Percentiles rank a stretch among this genome's conserved stretches.
These are phyloP conservation scores for Raphidocelis subcapitata DNA, from an alignment of 139 green algal species.

Conservation along the genomic window DNA sequence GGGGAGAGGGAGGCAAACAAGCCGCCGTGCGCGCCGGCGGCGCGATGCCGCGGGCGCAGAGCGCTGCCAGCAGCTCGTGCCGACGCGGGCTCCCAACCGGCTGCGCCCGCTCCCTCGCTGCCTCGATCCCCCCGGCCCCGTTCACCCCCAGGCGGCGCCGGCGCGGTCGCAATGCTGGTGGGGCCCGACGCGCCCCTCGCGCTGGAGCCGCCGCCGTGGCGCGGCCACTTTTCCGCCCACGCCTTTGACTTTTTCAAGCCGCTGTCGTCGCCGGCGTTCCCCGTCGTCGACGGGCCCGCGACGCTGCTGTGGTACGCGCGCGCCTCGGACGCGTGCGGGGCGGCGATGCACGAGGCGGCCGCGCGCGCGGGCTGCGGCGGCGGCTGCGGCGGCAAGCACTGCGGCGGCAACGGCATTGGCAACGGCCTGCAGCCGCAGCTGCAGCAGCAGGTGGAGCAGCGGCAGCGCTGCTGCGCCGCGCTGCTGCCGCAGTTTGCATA, in stretches of 20 bases:
- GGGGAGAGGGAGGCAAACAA: not conserved
- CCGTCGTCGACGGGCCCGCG: conserved; percentile 45
- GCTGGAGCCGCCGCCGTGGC: conserved; percentile 60
- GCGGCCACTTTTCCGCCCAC: conserved; percentile 56
- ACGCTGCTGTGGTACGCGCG: conserved; percentile 34
- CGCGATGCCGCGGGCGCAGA: too few relatives aligned
- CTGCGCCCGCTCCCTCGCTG: too few relatives aligned
- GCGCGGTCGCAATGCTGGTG: conserved; percentile 84
- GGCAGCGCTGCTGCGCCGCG: conserved; percentile 14
- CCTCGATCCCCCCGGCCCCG: conserved; percentile 37
- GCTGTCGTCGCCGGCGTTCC: conserved; percentile 45
- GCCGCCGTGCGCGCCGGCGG: too few relatives aligned
- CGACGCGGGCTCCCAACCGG: too few relatives aligned
- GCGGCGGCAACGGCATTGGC: not conserved
- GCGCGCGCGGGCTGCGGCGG: not conserved
- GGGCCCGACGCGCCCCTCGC: conserved; percentile 78
- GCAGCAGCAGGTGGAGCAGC: conserved; percentile 3
- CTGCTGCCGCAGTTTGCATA: conserved; percentile 48
- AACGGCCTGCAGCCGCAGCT: not conserved
- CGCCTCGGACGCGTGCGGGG: conserved; percentile 17
- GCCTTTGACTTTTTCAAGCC: conserved; percentile 89
- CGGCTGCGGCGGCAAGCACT: not conserved
- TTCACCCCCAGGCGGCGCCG: conserved; percentile 58
- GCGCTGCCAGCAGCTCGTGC: too few relatives aligned
- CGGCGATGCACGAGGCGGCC: not conserved